Evolutionary conservation across 2,329 filamentous ascomycete genomes (phyloP).

Genomic region (Monilinia vaccinii-corymbosi): DNA sequence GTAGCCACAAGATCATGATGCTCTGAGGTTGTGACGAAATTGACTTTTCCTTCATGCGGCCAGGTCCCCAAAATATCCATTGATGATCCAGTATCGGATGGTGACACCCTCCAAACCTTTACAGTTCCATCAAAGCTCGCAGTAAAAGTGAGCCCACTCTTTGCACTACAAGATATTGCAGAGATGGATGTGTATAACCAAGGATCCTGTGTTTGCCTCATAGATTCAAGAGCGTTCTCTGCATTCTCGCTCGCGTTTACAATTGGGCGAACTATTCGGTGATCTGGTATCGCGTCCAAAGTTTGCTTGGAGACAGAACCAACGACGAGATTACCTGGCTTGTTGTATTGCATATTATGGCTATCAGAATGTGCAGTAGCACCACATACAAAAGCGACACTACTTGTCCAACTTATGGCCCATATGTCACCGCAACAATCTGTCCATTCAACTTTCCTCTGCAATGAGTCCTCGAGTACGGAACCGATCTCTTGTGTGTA

Average conservation of each 20-base stretch:
- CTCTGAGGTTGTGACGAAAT: conserved; percentile 48
- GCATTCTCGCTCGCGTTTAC: conserved; percentile 35
- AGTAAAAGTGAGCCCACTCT: conserved; percentile 42
- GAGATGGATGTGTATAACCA: conserved; percentile 59
- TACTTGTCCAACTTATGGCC: conserved; percentile 47
- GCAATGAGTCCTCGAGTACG: conserved; percentile 41
- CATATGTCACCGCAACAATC: conserved; percentile 54
- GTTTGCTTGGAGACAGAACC: conserved; percentile 39
- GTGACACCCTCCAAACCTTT: conserved; percentile 45
- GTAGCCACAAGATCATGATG: conserved; percentile 45
- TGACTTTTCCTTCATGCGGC: conserved; percentile 49
- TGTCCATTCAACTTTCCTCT: conserved; percentile 45
- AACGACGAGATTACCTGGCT: conserved; percentile 50
- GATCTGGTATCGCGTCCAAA: conserved; percentile 45
- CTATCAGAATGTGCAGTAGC: conserved; percentile 53
- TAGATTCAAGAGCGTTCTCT: conserved; percentile 46
- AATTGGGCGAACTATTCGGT: conserved; percentile 46
- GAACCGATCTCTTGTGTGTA: conserved; percentile 18
- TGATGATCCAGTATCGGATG: conserved; percentile 28
- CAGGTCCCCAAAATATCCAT: conserved; percentile 44
- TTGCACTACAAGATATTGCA: conserved; percentile 46
- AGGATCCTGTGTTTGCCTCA: conserved; percentile 49
- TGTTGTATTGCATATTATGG: conserved; percentile 59
- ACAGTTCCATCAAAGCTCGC: conserved; percentile 54
- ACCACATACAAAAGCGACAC: conserved; percentile 48